Conservation (phyloP, 257 asterid species). For the Plantago major region DNA sequence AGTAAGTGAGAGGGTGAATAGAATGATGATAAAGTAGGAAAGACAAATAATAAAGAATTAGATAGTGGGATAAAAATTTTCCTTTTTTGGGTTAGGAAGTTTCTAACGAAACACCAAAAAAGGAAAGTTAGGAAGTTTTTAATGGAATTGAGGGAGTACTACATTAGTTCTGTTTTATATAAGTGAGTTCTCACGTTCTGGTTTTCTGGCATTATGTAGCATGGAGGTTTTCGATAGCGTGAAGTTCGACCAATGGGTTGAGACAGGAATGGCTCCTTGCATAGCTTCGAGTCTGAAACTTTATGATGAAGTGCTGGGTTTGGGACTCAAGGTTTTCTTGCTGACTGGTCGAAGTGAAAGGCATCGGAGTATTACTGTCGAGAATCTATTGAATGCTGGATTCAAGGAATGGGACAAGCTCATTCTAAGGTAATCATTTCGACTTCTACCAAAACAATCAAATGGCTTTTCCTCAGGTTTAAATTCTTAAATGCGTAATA, state of each 20-base stretch:
- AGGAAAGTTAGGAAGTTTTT: too few relatives aligned
- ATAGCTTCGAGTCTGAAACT: slow-evolving; percentile 41
- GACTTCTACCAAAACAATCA: background rate
- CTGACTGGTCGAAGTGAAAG: slow-evolving; percentile 76
- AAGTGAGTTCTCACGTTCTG: background rate
- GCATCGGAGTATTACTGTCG: slow-evolving; percentile 38
- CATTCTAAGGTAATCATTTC: slow-evolving; percentile 51
- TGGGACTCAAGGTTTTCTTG: slow-evolving; percentile 47
- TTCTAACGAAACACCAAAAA: too few relatives aligned
- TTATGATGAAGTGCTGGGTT: slow-evolving; percentile 34
- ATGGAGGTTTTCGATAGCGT: slow-evolving; percentile 58
- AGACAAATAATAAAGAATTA: too few relatives aligned
- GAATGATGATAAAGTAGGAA: too few relatives aligned
- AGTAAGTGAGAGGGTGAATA: too few relatives aligned
- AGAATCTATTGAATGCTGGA: slow-evolving; percentile 64
- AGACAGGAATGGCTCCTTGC: slow-evolving; percentile 58
- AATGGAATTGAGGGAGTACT: too few relatives aligned
- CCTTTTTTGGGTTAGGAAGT: too few relatives aligned
- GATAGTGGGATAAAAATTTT: too few relatives aligned
- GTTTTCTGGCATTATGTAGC: slow-evolving; percentile 28
- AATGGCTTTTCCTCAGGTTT: background rate
- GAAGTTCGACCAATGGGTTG: slow-evolving; percentile 76
- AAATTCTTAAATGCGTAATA: background rate
- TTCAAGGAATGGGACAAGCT: slow-evolving; percentile 70
- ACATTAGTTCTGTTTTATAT: too few relatives aligned